Evolutionary conservation across 257 asterid species (phyloP).

Genomic region (Perilla frutescens): DNA sequence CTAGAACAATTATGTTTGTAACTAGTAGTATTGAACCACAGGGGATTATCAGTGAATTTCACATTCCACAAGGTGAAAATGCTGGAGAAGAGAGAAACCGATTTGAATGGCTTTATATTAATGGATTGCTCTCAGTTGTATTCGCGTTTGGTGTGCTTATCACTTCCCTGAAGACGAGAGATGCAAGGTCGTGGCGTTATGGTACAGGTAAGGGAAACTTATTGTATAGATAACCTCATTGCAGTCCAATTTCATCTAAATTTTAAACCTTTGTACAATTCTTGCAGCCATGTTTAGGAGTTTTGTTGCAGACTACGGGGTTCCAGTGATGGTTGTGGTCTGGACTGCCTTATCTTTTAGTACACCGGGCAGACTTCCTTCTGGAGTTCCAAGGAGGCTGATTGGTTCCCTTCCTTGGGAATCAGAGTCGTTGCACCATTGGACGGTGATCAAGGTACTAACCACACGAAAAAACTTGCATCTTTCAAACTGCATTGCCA

Average conservation of each 20-base stretch:
- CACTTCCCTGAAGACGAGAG: conserved; percentile 51
- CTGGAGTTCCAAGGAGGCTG: conserved; percentile 62
- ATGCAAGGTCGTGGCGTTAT: conserved; percentile 65
- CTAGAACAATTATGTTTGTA: background rate
- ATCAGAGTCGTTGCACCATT: conserved; percentile 46
- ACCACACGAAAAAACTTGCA: background rate
- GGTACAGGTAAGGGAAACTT: conserved; percentile 45
- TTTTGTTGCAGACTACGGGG: conserved; percentile 65
- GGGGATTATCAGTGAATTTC: conserved; percentile 60
- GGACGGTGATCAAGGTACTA: conserved; percentile 60
- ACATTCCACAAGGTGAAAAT: conserved; percentile 54
- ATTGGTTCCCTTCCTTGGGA: conserved; percentile 56
- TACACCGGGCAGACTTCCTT: conserved; percentile 45
- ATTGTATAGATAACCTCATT: background rate
- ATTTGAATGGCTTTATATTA: conserved; percentile 56
- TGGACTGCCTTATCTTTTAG: conserved; percentile 63
- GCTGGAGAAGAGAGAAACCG: conserved; percentile 36
- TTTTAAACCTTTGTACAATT: background rate
- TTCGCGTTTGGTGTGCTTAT: conserved; percentile 55
- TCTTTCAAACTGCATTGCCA: background rate
- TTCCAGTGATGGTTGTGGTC: conserved; percentile 55
- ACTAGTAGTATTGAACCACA: conserved; percentile 30
- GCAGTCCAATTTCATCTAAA: background rate
- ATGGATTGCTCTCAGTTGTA: conserved; percentile 58
- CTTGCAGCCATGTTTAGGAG: conserved; percentile 50